Percentiles rank a stretch among this genome's conserved stretches.
Evolutionary conservation across 176 grass and related monocot species (phyloP).

Genomic region (Eleusine coracana): DNA sequence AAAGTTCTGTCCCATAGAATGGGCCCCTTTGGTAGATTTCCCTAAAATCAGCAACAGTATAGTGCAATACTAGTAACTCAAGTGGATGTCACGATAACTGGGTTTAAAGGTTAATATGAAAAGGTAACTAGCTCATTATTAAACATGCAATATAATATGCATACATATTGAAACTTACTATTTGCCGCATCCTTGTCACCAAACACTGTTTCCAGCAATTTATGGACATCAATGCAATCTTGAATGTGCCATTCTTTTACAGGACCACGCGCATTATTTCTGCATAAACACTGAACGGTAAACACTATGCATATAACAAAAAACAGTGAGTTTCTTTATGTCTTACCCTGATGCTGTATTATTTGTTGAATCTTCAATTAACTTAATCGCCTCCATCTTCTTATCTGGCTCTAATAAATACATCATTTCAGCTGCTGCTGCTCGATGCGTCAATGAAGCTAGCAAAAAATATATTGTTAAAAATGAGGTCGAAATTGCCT

Average conservation of each 20-base stretch:
- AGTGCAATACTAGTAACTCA: not conserved
- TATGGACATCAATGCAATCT: constrained; percentile 91
- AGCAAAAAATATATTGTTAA: constrained; percentile 20
- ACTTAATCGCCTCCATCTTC: constrained; percentile 77
- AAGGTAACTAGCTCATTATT: not conserved
- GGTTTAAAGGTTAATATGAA: not conserved
- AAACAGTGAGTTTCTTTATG: not conserved
- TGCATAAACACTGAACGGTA: constrained; percentile 43
- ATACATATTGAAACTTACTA: constrained; percentile 57
- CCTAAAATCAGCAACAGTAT: not conserved
- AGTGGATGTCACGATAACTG: not conserved
- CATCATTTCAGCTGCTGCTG: constrained; percentile 92
- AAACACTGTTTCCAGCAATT: constrained; percentile 74
- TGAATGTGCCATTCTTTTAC: constrained; percentile 73
- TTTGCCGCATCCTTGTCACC: constrained; percentile 61
- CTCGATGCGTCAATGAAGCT: constrained; percentile 87
- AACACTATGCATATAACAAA: constrained; percentile 10
- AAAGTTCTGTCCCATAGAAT: not conserved
- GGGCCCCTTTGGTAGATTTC: not conserved
- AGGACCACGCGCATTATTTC: constrained; percentile 55
- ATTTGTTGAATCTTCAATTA: constrained; percentile 97
- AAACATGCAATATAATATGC: not conserved
- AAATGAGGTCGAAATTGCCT: not conserved
- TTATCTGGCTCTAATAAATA: constrained; percentile 80
- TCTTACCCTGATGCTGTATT: constrained; percentile 64